Base-by-base conservation (phyloP, 805 yeast species). In the Hermanozyma aechmeae region DNA sequence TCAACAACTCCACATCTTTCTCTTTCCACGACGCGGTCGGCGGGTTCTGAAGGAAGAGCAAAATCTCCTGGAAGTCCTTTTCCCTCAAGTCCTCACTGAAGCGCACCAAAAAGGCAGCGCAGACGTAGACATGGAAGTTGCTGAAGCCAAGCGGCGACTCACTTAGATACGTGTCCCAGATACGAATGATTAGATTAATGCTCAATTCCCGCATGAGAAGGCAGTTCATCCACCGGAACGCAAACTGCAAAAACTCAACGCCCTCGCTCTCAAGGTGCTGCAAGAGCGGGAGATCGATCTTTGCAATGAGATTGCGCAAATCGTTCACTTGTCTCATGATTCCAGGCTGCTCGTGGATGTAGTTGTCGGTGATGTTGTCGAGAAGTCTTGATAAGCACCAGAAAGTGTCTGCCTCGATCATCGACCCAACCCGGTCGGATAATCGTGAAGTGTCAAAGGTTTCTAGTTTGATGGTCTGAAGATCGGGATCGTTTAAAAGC, bases 181-280 rank as follows among this genome's bases (percentile, higher is more conserved):
- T 89, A 32, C 98, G 67, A 14, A 87, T 76, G 4, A 87, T 81
- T 35, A 84, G 71, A 17, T 63, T 61, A 46, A 92, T 75, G 24
- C 79, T 74, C 25, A 92, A 66, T 46, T 92, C 98, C 40, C 98
- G 73, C 98, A 92, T 92, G 28, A 92, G 61, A 46, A 92, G 61
- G 60, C 98, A 92, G 56, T 92, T 92, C 97, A 92, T 92, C 98
- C 98, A 92, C 42, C 98, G 68, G 60, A 92, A 92, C 13, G 96
- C 75, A 54, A 92, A 92, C 55, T 92, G 98, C 39, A 92, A 75
- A 47, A 92, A 92, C 53, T 92, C 95, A n/a, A 92, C 74, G 27
- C 82, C 82, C 50, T 92, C 96, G 1, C 53, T 47, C 35, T 77
- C 76, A 39, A 92, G 71, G 57, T 92, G 97, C 22, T 64, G 63